Base-by-base conservation (phyloP, 2,329 filamentous ascomycete genomes). In the Aureobasidium sp. region DNA sequence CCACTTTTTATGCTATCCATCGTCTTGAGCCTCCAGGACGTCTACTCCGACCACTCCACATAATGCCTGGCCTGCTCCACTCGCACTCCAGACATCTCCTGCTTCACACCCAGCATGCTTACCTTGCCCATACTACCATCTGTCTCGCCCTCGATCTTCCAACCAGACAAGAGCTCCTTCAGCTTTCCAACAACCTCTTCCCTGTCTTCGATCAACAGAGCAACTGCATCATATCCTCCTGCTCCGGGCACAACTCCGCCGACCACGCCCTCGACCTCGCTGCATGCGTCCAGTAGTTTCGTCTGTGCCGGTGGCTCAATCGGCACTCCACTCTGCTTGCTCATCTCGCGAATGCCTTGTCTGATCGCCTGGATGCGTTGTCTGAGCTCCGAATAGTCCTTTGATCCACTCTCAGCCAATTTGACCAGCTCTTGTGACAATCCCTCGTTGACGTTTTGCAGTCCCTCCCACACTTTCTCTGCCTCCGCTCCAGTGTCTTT, bases 161-260 rank as follows among this genome's bases (percentile, higher is more conserved):
- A 97, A 29, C 77, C 76, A 22, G 76, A 77, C 63, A 96, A 74
- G 47, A 90, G 86, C 47, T 76, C 74, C 65, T 82, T 80, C 25
- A 97, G 74, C 14, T 78, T 76, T 25, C 72, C 71, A 61, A 87
- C 77, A 1, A 90, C 89, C 53, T 81, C 82, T 39, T 79, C 80
- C 59, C 89, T 85, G 68, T 97, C 90, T 69, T 83, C 82, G 66
- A 96, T 84, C 63, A 99, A 74, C 64, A 99, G 74, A 0, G 88
- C 89, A 61, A 96, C 82, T 1, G 94, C 94, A 78, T 99, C 94
- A 70, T 89, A 97, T 0, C 94, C 94, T 11, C 94, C 94, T 0
- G 94, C 94, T 0, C 94, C 94, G 0, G 94, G 94, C 0, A 97
- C 94, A 0, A 97, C 91, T 0, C 92, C 94, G 0, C 91, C 92